Evolutionary conservation across 1,284 basidiomycete species (phyloP), one percentile per base, ranked within the genome.

Genomic region (Ustilago vetiveriae): DNA sequence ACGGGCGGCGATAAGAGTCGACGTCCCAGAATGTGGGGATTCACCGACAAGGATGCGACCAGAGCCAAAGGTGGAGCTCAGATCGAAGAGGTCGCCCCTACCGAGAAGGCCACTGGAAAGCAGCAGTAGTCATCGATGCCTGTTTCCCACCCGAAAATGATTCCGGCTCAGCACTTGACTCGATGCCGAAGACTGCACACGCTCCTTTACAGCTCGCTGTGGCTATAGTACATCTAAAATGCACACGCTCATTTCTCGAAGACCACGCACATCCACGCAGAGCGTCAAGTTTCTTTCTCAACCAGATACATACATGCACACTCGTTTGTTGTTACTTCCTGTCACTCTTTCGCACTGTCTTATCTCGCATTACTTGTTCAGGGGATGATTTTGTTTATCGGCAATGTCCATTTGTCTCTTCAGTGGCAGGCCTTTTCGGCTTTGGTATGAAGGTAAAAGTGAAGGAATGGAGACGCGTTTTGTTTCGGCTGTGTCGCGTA

Each of bases 1-100:
- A 67, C 53, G 21, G 71, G 71, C 23, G 71, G 71, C 16, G 71
- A 73, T 37, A 73, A 73, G 58, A 70, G 57, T 27, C 50, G 60
- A 16, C 41, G 60, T 22, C 71, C 71, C 13, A 71, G 71, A 51
- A 73, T 73, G 71, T 62, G 56, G 49, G 65, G 68, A 23, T 66
- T 66, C 24, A 29, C 68, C 3, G 50, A 48, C 16, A 45, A 62
- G 36, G 51, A 58, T 24, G 22, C 19, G 14, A 36, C 41, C 42
- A 53, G 48, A 21, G 23, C 48, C 10, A 55, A 56, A 43, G 46
- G 46, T 29, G 32, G 46, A 19, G 26, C 22, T 16, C 32, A 38
- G n/a, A 4, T 23, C 17, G 23, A 53, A 32, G 48, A 46, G 14
- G 47, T 22, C 3, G 16, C 30, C 17, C 24, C 48, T 17, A 21